phyloP scores from a whole-genome alignment of 768 basidiomycete genomes.

The Suillus clintonianus region DNA sequence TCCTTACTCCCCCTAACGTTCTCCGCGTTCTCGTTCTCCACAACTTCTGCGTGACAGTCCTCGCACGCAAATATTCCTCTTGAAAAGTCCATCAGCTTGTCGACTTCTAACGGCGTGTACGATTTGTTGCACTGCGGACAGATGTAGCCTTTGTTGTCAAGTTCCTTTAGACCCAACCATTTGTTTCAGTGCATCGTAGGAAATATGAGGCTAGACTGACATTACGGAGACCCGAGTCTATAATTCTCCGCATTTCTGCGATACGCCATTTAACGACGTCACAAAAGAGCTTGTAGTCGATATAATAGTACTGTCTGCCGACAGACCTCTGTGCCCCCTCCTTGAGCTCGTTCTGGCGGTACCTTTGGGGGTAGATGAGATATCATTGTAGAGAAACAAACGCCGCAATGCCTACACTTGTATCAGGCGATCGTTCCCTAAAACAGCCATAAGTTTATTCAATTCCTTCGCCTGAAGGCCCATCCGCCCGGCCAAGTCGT shows the following conservation, averaged over 20 bases:
- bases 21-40: slow-evolving; percentile 91
- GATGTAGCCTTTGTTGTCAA: slow-evolving; percentile 96
- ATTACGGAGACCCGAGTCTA: slow-evolving; percentile 88
- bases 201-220: slow-evolving; percentile 44
- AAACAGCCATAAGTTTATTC: slow-evolving; percentile 83
- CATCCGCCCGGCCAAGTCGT: slow-evolving; percentile 89
- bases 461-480: slow-evolving; percentile 89
- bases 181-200: background rate
- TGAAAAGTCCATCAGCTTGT: slow-evolving; percentile 75
- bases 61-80: slow-evolving; percentile 79
- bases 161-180: slow-evolving; percentile 57
- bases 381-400: slow-evolving; percentile 1
- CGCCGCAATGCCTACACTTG: slow-evolving; percentile 56
- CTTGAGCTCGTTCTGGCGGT: slow-evolving; percentile 89
- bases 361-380: slow-evolving; percentile 43
- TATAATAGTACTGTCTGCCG: slow-evolving; percentile 92
- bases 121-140: slow-evolving; percentile 86
- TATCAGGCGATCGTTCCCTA: slow-evolving; percentile 78
- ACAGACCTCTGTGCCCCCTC: slow-evolving; percentile 87
- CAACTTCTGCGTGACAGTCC: slow-evolving; percentile 81
- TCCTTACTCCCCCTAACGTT: slow-evolving; percentile 86
- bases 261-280: slow-evolving; percentile 98
- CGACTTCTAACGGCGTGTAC: slow-evolving; percentile 84
- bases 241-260: slow-evolving; percentile 86
- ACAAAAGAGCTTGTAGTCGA: slow-evolving; percentile 93